Evolutionary conservation across 768 basidiomycete genomes (phyloP).

Genomic region (Jaapia argillacea): DNA sequence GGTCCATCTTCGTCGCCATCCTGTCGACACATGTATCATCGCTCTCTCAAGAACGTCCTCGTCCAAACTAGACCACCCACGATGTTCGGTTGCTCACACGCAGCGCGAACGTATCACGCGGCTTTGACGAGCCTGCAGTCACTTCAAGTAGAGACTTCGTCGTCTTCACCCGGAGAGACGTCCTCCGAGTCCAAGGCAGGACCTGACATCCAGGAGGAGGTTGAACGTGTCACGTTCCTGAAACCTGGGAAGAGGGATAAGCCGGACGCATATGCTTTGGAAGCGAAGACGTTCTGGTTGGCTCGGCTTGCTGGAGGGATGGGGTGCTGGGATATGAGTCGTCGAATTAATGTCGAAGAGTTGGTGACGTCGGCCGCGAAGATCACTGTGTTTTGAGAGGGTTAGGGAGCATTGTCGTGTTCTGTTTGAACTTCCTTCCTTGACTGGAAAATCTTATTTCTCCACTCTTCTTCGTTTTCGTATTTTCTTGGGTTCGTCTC

Average conservation of each 20-base stretch:
- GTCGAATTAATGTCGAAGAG: background rate
- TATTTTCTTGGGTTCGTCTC: too few species aligned
- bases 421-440: too few species aligned
- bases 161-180: background rate
- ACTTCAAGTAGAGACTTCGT: background rate
- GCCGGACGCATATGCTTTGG: too few species aligned
- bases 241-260: too few species aligned
- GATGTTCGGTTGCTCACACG: background rate
- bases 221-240: background rate
- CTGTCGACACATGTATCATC: background rate
- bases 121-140: background rate
- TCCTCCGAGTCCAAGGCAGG: background rate
- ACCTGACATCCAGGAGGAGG: background rate
- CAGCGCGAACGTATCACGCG: background rate
- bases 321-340: too few species aligned
- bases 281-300: too few species aligned
- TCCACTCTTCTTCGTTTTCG: too few species aligned
- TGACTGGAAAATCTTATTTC: too few species aligned
- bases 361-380: background rate
- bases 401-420: too few species aligned
- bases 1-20: background rate
- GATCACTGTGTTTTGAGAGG: too few species aligned
- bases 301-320: too few species aligned
- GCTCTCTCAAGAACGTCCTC: background rate
- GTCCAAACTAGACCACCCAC: background rate